Evolutionary conservation across 371 early-diverging fungal genomes (phyloP).

Genomic region (Mortierella sp.): DNA sequence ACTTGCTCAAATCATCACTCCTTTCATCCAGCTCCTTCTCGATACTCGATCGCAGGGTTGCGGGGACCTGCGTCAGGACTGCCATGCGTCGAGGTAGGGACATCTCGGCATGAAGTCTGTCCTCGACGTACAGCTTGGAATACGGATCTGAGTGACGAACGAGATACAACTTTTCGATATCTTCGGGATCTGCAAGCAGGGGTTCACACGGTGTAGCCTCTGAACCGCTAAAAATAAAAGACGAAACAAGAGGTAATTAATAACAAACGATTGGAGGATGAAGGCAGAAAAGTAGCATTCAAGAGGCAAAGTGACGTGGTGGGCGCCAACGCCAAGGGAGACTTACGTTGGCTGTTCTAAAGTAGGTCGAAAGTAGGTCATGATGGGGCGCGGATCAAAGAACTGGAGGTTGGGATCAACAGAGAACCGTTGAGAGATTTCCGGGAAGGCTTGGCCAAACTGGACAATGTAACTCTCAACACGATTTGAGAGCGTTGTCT

Average conservation of each 20-base stretch:
- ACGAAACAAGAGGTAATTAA: background rate
- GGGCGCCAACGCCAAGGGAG: too few relatives aligned
- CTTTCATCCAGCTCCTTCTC: constrained; percentile 27
- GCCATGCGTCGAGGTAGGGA: constrained; percentile 31
- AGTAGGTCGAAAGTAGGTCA: constrained; percentile 28
- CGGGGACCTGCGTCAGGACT: constrained; percentile 21
- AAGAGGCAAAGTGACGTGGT: background rate
- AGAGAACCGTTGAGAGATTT: constrained; percentile 15
- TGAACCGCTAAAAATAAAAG: background rate
- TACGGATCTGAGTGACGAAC: constrained; percentile 25
- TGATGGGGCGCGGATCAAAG: constrained; percentile 33
- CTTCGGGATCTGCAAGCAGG: constrained; percentile 5
- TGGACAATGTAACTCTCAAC: constrained; percentile 33
- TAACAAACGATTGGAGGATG: background rate
- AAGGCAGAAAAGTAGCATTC: background rate
- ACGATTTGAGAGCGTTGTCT: constrained; percentile 13
- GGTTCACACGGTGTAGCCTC: background rate
- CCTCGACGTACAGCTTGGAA: constrained; percentile 31
- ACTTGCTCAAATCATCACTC: constrained; percentile 12
- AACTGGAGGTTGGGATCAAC: constrained; percentile 35
- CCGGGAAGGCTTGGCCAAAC: constrained; percentile 22
- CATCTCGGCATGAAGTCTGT: constrained; percentile 21
- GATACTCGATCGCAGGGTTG: constrained; percentile 29
- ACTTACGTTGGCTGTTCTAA: constrained; percentile 24
- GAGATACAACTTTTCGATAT: constrained; percentile 16